Base-by-base conservation (phyloP, 768 basidiomycete species). In the Coprinopsis cinerea region DNA sequence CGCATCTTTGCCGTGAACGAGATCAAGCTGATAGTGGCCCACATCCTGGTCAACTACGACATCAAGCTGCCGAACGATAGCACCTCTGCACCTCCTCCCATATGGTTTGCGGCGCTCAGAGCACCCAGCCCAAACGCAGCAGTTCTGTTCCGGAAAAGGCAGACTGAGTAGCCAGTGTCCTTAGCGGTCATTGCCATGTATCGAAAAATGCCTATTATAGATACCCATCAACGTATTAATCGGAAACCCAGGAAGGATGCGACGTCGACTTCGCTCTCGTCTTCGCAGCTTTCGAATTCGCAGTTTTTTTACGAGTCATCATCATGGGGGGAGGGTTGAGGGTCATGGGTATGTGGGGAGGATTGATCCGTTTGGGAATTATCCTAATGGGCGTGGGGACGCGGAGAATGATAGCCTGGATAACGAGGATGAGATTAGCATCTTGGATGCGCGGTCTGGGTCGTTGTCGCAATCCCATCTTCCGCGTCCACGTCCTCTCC, bases 21-120 rank as follows among this genome's bases (percentile, higher is more conserved):
- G 52, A 40, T 77, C 23, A 78, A 78, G 54, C 50, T 65, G 0
- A 70, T 78, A 64, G 48, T 80, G 35, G 73, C 76, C 0, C 64
- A 75, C 30, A 53, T 73, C 17, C 53, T 78, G 18, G 34, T 61
- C 47, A 62, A 65, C 39, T 74, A 70, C 51, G 73, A 73, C 53
- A 53, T 77, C 41, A 71, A 68, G 48, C 53, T 67, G 37, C 32
- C 45, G 2, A 45, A 50, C 11, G 48, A 39, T 11, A 39, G 18
- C 6, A 49, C 26, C 18, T 11, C 40, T 10, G 13, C 27, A 14
- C 49, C 40, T 9, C 36, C 32, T 0, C 15, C 23, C 6, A 22
- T 20, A 22, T 41, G 48, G 48, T 49, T 49, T 23, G 22, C 48
- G n/a, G 5, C 24, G 5, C 26, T 15, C 5, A 41, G 41, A 25